A percentile compares a stretch with the other conserved stretches of the same genome.
Evolutionary conservation across 768 basidiomycete species (phyloP).

Genomic region (Scleroderma citrinum): DNA sequence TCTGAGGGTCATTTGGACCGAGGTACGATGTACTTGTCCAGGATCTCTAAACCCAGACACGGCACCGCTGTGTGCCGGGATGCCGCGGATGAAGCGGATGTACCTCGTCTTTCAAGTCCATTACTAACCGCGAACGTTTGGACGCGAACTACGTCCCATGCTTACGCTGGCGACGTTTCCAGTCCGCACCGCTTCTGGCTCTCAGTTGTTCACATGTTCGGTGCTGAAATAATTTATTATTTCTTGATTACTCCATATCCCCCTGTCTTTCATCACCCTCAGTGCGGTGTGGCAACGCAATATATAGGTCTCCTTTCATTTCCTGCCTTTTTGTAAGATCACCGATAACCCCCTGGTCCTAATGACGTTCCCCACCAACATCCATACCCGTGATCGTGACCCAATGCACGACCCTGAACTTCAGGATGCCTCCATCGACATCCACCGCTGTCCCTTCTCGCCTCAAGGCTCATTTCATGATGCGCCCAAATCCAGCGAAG

Average conservation of each 20-base stretch:
- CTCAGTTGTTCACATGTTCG: neutral
- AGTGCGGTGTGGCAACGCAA: neutral
- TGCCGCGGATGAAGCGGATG: conserved; percentile 9
- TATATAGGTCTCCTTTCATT: conserved; percentile 1
- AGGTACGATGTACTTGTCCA: neutral
- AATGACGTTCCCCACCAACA: neutral
- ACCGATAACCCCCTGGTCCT: neutral
- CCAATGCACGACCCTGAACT: neutral
- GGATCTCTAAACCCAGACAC: neutral
- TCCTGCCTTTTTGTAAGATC: neutral
- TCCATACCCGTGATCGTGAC: neutral
- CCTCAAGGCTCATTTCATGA: conserved; percentile 10
- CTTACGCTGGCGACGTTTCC: too few relatives aligned
- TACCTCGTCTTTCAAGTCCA: conserved; percentile 4
- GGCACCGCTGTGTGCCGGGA: conserved; percentile 13
- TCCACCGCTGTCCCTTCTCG: neutral
- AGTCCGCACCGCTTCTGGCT: neutral
- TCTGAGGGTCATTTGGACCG: neutral
- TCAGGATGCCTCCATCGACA: neutral
- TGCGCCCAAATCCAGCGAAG: conserved; percentile 27
- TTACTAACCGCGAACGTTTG: conserved; percentile 2
- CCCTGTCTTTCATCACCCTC: neutral
- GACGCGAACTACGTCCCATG: neutral
- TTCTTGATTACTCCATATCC: neutral
- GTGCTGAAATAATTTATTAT: neutral